Conservation (phyloP, 768 basidiomycete species). For the Hygrophoropsis aurantiaca region DNA sequence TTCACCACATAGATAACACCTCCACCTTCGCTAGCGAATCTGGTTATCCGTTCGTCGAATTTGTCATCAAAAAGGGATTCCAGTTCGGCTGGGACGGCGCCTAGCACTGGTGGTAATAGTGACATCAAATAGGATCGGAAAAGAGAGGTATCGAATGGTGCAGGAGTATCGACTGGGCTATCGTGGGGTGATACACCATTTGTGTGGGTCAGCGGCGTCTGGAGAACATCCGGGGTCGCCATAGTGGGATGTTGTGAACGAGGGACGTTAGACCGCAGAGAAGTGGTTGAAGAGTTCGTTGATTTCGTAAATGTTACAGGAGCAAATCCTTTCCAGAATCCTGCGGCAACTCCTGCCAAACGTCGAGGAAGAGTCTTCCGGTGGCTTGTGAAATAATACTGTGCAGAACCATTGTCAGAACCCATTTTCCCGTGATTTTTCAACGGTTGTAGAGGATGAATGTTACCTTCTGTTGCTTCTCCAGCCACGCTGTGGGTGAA, state of each 20-base stretch:
- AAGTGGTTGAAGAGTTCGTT: slow-evolving; percentile 9
- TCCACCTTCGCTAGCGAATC: slow-evolving; percentile 75
- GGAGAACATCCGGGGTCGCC: slow-evolving; percentile 7
- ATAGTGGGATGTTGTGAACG: slow-evolving; percentile 10
- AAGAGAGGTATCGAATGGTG: slow-evolving; percentile 63
- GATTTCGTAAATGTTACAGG: slow-evolving; percentile 18
- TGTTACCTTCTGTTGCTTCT: slow-evolving; percentile 6
- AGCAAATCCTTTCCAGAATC: slow-evolving; percentile 22
- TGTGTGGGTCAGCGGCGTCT: slow-evolving; percentile 28
- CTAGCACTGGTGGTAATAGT: slow-evolving; percentile 80
- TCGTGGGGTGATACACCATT: slow-evolving; percentile 26
- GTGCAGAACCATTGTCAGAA: slow-evolving; percentile 19
- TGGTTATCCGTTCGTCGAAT: slow-evolving; percentile 72
- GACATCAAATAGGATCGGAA: slow-evolving; percentile 72
- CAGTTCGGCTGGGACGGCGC: slow-evolving; percentile 64
- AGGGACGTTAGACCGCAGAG: slow-evolving; percentile 1
- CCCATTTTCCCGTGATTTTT: slow-evolving; percentile 1
- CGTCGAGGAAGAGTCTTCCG: slow-evolving; percentile 21
- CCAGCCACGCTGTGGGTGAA: slow-evolving; percentile 10
- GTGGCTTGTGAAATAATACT: slow-evolving; percentile 31
- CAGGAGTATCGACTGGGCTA: slow-evolving; percentile 36
- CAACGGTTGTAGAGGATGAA: not conserved
- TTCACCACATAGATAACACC: slow-evolving; percentile 85
- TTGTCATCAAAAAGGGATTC: slow-evolving; percentile 68
- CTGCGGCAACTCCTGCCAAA: slow-evolving; percentile 17